Conservation (phyloP, 192 early-diverging fungal genomes). For the Coemansia reversa region DNA sequence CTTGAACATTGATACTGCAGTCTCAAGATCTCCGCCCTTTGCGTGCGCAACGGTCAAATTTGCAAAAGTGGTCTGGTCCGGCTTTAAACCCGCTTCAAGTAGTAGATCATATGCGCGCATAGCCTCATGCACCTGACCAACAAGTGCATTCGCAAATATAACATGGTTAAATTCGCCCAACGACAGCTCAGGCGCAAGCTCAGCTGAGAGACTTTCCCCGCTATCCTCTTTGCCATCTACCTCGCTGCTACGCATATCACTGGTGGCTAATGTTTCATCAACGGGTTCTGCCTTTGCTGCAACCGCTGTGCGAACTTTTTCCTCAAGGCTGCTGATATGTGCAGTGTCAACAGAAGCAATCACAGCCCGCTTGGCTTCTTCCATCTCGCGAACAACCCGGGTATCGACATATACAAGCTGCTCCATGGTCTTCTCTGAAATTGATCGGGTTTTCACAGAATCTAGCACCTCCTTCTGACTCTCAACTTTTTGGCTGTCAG, state of each 20-base stretch:
- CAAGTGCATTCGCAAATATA: conserved; percentile 65
- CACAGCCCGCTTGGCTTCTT: conserved; percentile 37
- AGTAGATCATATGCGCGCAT: conserved; percentile 64
- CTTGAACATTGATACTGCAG: conserved; percentile 65
- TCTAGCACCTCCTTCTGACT: conserved; percentile 7
- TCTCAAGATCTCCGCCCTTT: conserved; percentile 61
- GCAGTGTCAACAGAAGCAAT: conserved; percentile 26
- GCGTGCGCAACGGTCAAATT: conserved; percentile 81
- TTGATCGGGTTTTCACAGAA: conserved; percentile 1
- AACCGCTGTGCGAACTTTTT: conserved; percentile 18
- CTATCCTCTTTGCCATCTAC: background rate
- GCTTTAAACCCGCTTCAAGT: conserved; percentile 60
- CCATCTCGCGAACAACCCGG: conserved; percentile 43
- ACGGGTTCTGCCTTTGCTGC: background rate
- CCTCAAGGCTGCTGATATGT: conserved; percentile 20
- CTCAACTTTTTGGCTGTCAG: background rate
- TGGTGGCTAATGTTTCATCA: background rate
- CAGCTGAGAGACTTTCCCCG: background rate
- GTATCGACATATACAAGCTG: conserved; percentile 46
- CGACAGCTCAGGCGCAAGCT: conserved; percentile 20
- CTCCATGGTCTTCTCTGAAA: conserved; percentile 45
- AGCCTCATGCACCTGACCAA: conserved; percentile 61
- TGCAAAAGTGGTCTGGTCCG: conserved; percentile 68
- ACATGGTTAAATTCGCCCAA: conserved; percentile 55
- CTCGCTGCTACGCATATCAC: background rate